Evolutionary conservation across 78 protist species (phyloP).

Genomic region (Diacronema lutheri): DNA sequence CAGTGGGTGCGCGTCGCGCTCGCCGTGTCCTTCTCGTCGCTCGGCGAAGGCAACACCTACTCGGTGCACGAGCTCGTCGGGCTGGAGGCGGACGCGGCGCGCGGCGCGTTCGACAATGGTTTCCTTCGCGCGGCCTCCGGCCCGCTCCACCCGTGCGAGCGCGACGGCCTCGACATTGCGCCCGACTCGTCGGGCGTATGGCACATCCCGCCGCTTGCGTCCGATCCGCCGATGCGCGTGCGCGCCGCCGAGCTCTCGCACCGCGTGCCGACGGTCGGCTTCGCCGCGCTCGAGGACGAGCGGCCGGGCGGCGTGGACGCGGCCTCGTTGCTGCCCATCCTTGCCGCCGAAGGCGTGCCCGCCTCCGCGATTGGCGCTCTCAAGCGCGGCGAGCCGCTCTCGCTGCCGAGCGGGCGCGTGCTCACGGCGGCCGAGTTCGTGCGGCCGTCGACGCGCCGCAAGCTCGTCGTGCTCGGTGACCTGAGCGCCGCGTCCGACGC

Average conservation of each 20-base stretch:
- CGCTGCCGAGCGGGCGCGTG: slow-evolving; percentile 29
- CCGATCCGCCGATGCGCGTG: not conserved
- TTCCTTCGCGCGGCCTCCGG: too few relatives aligned
- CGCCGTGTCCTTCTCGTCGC: not conserved
- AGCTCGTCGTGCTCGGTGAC: slow-evolving; percentile 48
- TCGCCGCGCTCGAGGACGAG: slow-evolving; percentile 7
- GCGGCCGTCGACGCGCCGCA: not conserved
- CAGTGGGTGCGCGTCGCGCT: slow-evolving; percentile 29
- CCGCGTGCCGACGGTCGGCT: slow-evolving; percentile 42
- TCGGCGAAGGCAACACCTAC: not conserved
- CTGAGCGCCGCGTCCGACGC: slow-evolving; percentile 18
- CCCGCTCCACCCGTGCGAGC: too few relatives aligned
- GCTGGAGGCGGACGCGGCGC: not conserved
- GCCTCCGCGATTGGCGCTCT: not conserved
- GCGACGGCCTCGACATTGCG: too few relatives aligned
- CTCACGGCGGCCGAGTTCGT: not conserved
- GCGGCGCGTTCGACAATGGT: too few relatives aligned
- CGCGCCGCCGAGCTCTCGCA: slow-evolving; percentile 38
- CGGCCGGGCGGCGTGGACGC: not conserved
- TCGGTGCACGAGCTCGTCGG: not conserved
- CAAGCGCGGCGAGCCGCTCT: not conserved
- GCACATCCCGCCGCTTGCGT: too few relatives aligned
- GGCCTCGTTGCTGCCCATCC: not conserved
- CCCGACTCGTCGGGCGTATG: too few relatives aligned
- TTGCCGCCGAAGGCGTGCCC: not conserved